Evolutionary conservation across 768 basidiomycete genomes (phyloP), one percentile per base, ranked within the genome.

Genomic region (Hericium erinaceus): DNA sequence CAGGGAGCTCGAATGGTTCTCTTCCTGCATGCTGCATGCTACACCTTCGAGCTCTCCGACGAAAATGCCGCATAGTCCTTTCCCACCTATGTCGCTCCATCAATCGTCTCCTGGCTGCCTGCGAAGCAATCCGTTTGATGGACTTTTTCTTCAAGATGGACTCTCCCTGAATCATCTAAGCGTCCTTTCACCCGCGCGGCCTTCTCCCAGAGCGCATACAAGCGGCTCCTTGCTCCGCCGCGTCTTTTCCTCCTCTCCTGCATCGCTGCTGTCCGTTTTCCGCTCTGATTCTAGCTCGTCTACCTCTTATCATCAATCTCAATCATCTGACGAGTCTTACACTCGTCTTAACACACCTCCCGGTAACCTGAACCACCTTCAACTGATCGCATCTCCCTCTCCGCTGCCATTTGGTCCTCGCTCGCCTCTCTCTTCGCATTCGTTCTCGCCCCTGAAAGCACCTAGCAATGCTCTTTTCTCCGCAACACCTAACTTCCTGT

Each of bases 331-430:
- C 2, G 33, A 39, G 15, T 56, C 55, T 33, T 3, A 48, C 38
- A 37, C n/a, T 20, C 22, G 22, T 15, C 24, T 39, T 1, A 15
- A 41, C 16, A 24, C 37, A 28, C 48, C 56, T 60, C 37, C 50
- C 40, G 46, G 53, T 39, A 38, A 38, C 24, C 52, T 52, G 1
- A 49, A 37, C 5, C 49, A 58, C 39, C 46, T 61, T 33, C 50
- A 59, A 22, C 58, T 63, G 57, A 63, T 57, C 62, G 62, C 58
- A 48, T 63, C 62, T 48, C 62, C 60, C 2, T 52, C 58, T 51
- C 62, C 62, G n/a, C 55, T 62, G 28, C 26, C 49, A 9, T 18
- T 26, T 13, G 15, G 15, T 16, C 28, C 24, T 20, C 28, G 22
- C 22, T 37, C 49, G 54, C 38, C 59, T 18, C 39, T 61, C 54